Percentiles rank a stretch among this genome's conserved stretches.
These are phyloP conservation scores for Nothophoma quercina DNA, from an alignment of 2,329 filamentous ascomycete genomes.

Conservation along the genomic window DNA sequence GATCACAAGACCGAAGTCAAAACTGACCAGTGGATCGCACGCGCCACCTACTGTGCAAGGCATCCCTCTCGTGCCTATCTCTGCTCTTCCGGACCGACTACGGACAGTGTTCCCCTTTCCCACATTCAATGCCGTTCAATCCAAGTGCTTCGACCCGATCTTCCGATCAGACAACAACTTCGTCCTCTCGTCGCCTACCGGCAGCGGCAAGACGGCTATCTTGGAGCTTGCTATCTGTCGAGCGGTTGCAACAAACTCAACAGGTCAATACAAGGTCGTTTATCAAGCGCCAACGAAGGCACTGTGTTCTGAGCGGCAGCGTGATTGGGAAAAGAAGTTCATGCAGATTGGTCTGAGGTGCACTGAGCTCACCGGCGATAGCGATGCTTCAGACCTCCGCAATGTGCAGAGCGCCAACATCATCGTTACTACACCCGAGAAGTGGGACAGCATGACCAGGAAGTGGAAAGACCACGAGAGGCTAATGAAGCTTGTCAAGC, in stretches of 20 bases:
- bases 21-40: background rate
- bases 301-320: slow-evolving; percentile 76
- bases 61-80: slow-evolving; percentile 65
- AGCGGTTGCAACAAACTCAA: slow-evolving; percentile 64
- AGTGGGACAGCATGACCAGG: slow-evolving; percentile 88
- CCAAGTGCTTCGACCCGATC: slow-evolving; percentile 73
- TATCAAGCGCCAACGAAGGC: slow-evolving; percentile 89
- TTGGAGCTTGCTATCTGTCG: slow-evolving; percentile 84
- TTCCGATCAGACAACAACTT: slow-evolving; percentile 77
- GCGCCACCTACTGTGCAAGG: slow-evolving; percentile 60
- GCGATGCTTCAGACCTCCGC: slow-evolving; percentile 69
- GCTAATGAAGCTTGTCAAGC: slow-evolving; percentile 75
- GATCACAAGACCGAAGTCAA: background rate
- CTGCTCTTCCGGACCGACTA: slow-evolving; percentile 73
- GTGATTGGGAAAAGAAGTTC: slow-evolving; percentile 82
- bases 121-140: slow-evolving; percentile 83
- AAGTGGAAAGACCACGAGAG: slow-evolving; percentile 84
- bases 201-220: slow-evolving; percentile 83
- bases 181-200: slow-evolving; percentile 81
- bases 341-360: slow-evolving; percentile 70
- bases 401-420: slow-evolving; percentile 78
- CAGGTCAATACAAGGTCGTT: slow-evolving; percentile 76
- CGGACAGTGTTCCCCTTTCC: slow-evolving; percentile 75
- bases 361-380: slow-evolving; percentile 84
- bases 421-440: slow-evolving; percentile 88